These are phyloP conservation scores for Apiotrichum brassicae DNA, from an alignment of 1,284 basidiomycete species.

Conservation along the genomic window DNA sequence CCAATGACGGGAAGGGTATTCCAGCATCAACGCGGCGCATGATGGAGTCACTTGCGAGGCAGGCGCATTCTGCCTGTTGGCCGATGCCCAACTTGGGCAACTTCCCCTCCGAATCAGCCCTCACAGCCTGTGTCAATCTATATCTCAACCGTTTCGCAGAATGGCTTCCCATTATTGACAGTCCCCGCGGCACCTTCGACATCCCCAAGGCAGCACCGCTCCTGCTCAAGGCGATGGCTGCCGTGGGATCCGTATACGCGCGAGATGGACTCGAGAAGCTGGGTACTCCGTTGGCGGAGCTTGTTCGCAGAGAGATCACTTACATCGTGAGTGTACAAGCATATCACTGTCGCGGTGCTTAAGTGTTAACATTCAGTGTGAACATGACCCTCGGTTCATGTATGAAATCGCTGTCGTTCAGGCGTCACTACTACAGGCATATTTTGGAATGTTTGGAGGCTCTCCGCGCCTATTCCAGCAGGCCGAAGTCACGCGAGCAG, in stretches of 20 bases:
- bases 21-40: neutral
- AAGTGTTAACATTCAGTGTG: conserved; percentile 13
- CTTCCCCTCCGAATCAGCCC: conserved; percentile 18
- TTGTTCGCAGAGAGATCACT: conserved; percentile 16
- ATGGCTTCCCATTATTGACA: conserved; percentile 20
- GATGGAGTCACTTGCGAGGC: conserved; percentile 18
- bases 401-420: conserved; percentile 21
- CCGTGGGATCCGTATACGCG: conserved; percentile 21
- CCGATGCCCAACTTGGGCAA: conserved; percentile 14
- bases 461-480: conserved; percentile 20
- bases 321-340: conserved; percentile 17
- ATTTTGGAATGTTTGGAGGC: conserved; percentile 21
- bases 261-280: conserved; percentile 16
- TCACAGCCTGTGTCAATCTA: conserved; percentile 20
- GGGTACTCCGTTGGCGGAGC: conserved; percentile 18
- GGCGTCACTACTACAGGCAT: conserved; percentile 16
- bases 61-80: conserved; percentile 19
- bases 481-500: conserved; percentile 15
- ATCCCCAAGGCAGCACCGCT: conserved; percentile 15
- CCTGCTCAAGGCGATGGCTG: conserved; percentile 19
- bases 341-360: neutral
- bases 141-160: conserved; percentile 20
- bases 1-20: neutral
- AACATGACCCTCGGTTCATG: conserved; percentile 21
- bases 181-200: conserved; percentile 7